A percentile compares a stretch with the other conserved stretches of the same genome.
Conservation (phyloP, 768 basidiomycete genomes). For the Lactarius hengduanensis region DNA sequence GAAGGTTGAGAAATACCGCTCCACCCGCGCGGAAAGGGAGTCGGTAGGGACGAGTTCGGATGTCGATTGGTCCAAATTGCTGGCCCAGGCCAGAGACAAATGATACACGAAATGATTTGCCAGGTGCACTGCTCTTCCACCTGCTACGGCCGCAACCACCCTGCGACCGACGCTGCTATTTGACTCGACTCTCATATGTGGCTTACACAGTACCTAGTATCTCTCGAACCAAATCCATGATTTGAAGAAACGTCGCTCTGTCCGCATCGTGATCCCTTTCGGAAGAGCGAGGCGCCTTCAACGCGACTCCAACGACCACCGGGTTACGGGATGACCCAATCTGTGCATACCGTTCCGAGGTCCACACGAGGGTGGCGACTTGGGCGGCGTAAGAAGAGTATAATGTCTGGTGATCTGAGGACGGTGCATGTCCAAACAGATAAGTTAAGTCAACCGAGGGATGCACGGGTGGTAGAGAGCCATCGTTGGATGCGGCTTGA, state of each 20-base stretch:
- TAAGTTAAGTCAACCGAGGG: conserved; percentile 74
- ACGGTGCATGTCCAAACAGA: conserved; percentile 71
- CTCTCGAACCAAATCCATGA: conserved; percentile 45
- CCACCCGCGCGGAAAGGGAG: conserved; percentile 13
- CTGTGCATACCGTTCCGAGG: conserved; percentile 42
- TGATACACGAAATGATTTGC: not conserved
- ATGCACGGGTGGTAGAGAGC: conserved; percentile 55
- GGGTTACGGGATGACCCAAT: conserved; percentile 28
- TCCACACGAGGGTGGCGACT: conserved; percentile 83
- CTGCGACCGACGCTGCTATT: not conserved
- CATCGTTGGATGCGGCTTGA: conserved; percentile 38
- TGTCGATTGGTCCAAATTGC: conserved; percentile 16
- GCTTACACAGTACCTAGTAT: conserved; percentile 26
- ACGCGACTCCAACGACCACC: conserved; percentile 35
- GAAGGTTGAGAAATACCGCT: conserved; percentile 56
- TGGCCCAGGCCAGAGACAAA: conserved; percentile 18
- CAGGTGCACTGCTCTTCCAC: not conserved
- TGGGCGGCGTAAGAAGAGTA: conserved; percentile 84
- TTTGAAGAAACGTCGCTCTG: conserved; percentile 41
- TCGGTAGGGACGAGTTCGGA: conserved; percentile 29
- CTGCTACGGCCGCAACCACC: not conserved
- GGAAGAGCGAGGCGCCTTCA: conserved; percentile 56
- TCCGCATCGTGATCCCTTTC: conserved; percentile 60
- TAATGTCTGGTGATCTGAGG: conserved; percentile 65
- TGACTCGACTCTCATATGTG: not conserved